Conservation (phyloP, 192 early-diverging fungal genomes). For the Allomyces arbusculus region DNA sequence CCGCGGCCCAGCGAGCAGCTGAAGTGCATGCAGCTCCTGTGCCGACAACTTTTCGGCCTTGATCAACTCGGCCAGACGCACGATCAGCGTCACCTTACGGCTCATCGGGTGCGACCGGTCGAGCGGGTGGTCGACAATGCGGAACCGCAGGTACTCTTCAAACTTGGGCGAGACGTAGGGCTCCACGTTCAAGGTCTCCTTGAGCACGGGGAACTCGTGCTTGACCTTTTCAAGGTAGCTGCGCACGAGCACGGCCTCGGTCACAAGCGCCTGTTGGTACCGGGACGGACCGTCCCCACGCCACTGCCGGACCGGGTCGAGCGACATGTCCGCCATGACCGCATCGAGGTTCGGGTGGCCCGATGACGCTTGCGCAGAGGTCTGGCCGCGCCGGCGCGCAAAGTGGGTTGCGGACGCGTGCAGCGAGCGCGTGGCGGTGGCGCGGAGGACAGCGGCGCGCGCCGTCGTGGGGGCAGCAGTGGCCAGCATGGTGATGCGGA, state of each 20-base stretch:
- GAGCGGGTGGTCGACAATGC: background rate
- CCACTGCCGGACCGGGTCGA: background rate
- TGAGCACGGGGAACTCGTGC: background rate
- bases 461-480: too few species aligned
- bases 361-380: too few species aligned
- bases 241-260: background rate
- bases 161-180: background rate
- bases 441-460: too few species aligned
- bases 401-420: too few species aligned
- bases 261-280: background rate
- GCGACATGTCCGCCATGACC: background rate
- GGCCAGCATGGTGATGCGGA: too few species aligned
- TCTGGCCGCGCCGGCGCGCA: too few species aligned
- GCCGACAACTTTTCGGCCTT: slow-evolving; percentile 38
- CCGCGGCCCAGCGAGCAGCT: background rate
- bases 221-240: background rate
- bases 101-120: background rate
- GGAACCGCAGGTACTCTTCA: background rate
- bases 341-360: background rate
- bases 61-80: slow-evolving; percentile 22
- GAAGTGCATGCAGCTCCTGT: background rate
- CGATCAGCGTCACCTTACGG: background rate
- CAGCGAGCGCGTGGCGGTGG: too few species aligned
- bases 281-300: background rate
- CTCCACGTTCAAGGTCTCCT: background rate